A percentile compares a stretch with the other conserved stretches of the same genome.
Conservation (phyloP, 2,329 filamentous ascomycete species). For the Myriosclerotinia scirpicola region DNA sequence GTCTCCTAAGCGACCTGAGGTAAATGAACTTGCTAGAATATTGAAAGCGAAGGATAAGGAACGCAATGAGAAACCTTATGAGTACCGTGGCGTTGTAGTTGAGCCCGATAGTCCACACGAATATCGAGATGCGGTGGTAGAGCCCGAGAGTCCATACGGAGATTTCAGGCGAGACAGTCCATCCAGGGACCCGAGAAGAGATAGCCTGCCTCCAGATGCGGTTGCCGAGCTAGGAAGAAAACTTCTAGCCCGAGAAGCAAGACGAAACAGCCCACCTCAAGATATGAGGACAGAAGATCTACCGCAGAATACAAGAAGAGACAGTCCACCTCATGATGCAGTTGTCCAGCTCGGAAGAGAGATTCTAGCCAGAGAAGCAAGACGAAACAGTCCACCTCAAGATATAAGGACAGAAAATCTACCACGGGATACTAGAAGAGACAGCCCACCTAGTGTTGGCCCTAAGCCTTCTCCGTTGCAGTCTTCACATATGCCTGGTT, state of each 20-base stretch:
- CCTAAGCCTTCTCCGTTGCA: constrained; percentile 51
- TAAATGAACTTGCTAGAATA: constrained; percentile 13
- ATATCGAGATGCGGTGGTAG: constrained; percentile 28
- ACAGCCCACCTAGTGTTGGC: constrained; percentile 53
- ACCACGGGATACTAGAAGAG: constrained; percentile 17
- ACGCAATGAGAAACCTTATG: constrained; percentile 29
- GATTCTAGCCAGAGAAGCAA: constrained; percentile 14
- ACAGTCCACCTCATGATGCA: neutral
- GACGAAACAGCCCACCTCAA: constrained; percentile 9
- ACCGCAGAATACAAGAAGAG: constrained; percentile 8
- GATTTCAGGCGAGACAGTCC: constrained; percentile 28
- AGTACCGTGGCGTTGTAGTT: constrained; percentile 37
- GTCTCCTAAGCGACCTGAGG: constrained; percentile 25
- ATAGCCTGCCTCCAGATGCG: neutral
- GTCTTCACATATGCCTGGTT: constrained; percentile 58
- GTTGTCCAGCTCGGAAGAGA: neutral
- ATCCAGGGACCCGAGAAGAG: neutral
- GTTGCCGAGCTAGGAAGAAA: neutral
- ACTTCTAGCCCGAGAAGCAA: neutral
- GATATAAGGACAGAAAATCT: neutral
- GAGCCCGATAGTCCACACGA: constrained; percentile 31
- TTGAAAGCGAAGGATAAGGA: constrained; percentile 24
- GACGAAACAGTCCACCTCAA: constrained; percentile 12
- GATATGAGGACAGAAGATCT: neutral
- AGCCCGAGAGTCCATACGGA: constrained; percentile 30